Base-by-base conservation (phyloP, 2,329 filamentous ascomycete species). In the Neonectria faginata region DNA sequence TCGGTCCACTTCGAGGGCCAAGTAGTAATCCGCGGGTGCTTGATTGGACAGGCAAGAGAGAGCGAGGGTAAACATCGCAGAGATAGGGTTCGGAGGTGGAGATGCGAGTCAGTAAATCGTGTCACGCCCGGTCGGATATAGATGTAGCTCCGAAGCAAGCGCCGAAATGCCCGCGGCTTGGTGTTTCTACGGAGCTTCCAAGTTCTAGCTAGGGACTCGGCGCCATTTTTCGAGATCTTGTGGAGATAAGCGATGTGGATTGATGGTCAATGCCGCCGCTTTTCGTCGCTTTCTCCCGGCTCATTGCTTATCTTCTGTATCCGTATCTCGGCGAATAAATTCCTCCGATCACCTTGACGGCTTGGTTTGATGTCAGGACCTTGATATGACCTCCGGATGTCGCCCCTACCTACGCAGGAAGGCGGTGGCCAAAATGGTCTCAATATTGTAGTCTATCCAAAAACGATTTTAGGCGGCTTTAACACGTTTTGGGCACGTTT, bases 211-310 rank as follows among this genome's bases (percentile, higher is more conserved):
- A 60, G 57, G 29, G 41, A 54, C 57, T n/a, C 10, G 14, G 50
- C 50, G 20, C n/a, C 36, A 39, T 29, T 53, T 31, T 36, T 39
- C 57, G 50, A 33, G 4, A 20, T 18, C 16, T 27, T 27, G 39
- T 16, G 7, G 27, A 33, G 57, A 55, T 45, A 18, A 60, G 22
- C 39, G 25, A 44, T 52, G 18, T 39, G 29, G 20, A 14, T 20
- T n/a, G 31, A 33, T 5, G 11, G 20, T 36, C n/a, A 41, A 22
- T 45, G n/a, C n/a, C n/a, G 12, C 22, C 57, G 50, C 48, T 54
- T 60, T 47, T 41, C 48, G 9, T 60, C 57, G 57, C 57, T 54
- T 54, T 54, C 42, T 25, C n/a, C 57, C 57, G 57, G 57, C 57
- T 60, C 44, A 36, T 39, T 20, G 14, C 50, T 60, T 60, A 60